Evolutionary conservation across 192 early-diverging fungal genomes (phyloP).

Genomic region (Gamsiella multidivaricata): DNA sequence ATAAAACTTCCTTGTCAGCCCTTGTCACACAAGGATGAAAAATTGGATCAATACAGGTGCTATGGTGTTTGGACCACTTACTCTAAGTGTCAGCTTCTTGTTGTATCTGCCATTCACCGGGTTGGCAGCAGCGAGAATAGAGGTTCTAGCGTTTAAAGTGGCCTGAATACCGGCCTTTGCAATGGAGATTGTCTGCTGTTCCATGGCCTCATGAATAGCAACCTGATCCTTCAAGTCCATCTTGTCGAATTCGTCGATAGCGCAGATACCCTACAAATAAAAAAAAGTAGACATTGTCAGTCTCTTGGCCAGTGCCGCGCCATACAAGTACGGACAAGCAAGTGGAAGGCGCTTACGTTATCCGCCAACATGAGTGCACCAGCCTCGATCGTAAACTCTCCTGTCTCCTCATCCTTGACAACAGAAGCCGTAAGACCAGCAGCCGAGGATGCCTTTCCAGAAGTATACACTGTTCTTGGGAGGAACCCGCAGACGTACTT

Average conservation of each 20-base stretch:
- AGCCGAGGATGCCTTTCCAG: constrained; percentile 95
- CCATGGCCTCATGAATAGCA: constrained; percentile 99
- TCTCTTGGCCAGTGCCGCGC: background rate
- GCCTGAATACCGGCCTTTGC: constrained; percentile 98
- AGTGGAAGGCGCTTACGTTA: constrained; percentile 67
- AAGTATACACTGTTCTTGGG: constrained; percentile 95
- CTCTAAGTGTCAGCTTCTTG: constrained; percentile 90
- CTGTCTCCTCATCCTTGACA: constrained; percentile 96
- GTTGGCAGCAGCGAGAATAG: constrained; percentile 97
- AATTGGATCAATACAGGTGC: background rate
- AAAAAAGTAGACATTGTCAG: constrained; percentile 15
- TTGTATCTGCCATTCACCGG: constrained; percentile 96
- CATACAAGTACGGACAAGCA: background rate
- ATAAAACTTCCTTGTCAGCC: too few relatives aligned
- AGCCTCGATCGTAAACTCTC: constrained; percentile 97
- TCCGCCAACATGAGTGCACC: constrained; percentile 98
- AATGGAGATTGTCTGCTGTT: constrained; percentile 98
- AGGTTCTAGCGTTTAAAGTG: constrained; percentile 92
- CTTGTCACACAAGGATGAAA: background rate
- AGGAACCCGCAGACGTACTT: constrained; percentile 92
- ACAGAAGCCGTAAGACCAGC: constrained; percentile 96
- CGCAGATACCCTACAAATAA: constrained; percentile 85
- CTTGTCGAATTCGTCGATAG: constrained; percentile 99
- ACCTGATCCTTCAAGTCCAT: constrained; percentile 97
- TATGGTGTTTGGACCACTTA: constrained; percentile 29